Percentiles rank a stretch among this genome's conserved stretches.
Conservation (phyloP, 768 basidiomycete genomes). For the Podaxis sp. region DNA sequence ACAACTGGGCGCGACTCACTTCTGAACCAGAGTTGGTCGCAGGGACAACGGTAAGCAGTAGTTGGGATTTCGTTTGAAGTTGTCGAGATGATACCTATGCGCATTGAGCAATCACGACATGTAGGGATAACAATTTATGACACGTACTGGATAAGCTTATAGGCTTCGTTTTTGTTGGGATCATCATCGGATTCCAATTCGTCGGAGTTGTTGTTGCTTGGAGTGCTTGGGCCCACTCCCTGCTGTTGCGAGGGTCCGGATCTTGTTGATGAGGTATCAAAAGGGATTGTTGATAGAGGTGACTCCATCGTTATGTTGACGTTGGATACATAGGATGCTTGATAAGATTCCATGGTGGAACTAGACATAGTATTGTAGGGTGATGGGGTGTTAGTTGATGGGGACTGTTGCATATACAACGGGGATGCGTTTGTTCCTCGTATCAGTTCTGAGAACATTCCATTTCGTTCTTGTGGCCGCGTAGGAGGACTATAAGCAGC, state of each 20-base stretch:
- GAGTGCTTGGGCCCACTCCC: slow-evolving; percentile 23
- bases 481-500: slow-evolving; percentile 42
- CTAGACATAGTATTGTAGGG: slow-evolving; percentile 36
- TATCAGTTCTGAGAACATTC: slow-evolving; percentile 60
- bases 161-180: slow-evolving; percentile 72
- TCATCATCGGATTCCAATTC: slow-evolving; percentile 61
- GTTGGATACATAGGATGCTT: slow-evolving; percentile 48
- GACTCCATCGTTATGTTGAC: slow-evolving; percentile 57
- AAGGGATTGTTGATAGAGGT: slow-evolving; percentile 46
- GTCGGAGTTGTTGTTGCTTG: slow-evolving; percentile 29
- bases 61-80: slow-evolving; percentile 77
- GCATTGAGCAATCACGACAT: neutral
- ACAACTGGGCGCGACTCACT: slow-evolving; percentile 32
- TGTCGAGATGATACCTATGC: slow-evolving; percentile 83
- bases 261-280: slow-evolving; percentile 28
- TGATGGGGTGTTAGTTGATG: slow-evolving; percentile 32
- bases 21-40: slow-evolving; percentile 84
- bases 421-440: slow-evolving; percentile 49
- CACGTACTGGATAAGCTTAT: slow-evolving; percentile 74
- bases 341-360: slow-evolving; percentile 36
- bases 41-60: slow-evolving; percentile 89
- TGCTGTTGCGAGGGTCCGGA: slow-evolving; percentile 30
- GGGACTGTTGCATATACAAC: slow-evolving; percentile 53
- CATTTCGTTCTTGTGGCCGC: slow-evolving; percentile 39
- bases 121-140: neutral